Base-by-base conservation (phyloP, 208 protist species). In the Acanthamoeba royreba region DNA sequence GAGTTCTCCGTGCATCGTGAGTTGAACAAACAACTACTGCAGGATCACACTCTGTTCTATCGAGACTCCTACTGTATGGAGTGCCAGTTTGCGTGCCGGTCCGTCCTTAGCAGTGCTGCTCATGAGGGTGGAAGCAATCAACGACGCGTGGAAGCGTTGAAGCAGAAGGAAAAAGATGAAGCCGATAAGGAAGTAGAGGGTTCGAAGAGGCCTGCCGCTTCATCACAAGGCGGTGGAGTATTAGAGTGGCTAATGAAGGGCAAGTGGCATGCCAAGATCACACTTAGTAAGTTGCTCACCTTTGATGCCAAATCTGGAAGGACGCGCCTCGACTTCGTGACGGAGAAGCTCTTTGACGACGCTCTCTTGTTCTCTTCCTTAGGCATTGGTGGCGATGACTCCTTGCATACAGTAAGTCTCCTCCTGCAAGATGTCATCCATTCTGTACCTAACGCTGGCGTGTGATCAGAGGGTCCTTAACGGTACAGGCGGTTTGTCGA, bases 181-280 rank as follows among this genome's bases (percentile, higher is more conserved):
- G n/a, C n/a, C n/a, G n/a, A n/a, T n/a, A n/a, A n/a, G n/a, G n/a
- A n/a, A 2, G 17, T 45, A 4, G 63, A 77, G 5, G 35, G 45
- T 4, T 8, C 19, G 15, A 1, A 7, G 2, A 7, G 38, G 19
- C 5, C 55, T 17, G 19, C 55, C 25, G 55, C 11, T 5, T 5
- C 55, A 28, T 8, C 55, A 8, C 35, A 77, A 19, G 85, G 38
- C 25, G 25, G 43, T n/a, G n/a, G n/a, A 25, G 46, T 91, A 40
- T 28, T 91, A 7, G 85, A 91, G 35, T 91, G 85, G 85, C 85
- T 61, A n/a, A 91, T 91, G 85, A 91, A 91, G 53, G 85, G 85
- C 58, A 91, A 91, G 43, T 91, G 85, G 85, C 85, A 91, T 42
- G 85, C 85, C 49, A 91, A 91, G 85, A 91, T 91, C 85, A 91